Evolutionary conservation across 352 stramenopile species (phyloP), one percentile per base, ranked within the genome.

Genomic region (Phytophthora foliorum): DNA sequence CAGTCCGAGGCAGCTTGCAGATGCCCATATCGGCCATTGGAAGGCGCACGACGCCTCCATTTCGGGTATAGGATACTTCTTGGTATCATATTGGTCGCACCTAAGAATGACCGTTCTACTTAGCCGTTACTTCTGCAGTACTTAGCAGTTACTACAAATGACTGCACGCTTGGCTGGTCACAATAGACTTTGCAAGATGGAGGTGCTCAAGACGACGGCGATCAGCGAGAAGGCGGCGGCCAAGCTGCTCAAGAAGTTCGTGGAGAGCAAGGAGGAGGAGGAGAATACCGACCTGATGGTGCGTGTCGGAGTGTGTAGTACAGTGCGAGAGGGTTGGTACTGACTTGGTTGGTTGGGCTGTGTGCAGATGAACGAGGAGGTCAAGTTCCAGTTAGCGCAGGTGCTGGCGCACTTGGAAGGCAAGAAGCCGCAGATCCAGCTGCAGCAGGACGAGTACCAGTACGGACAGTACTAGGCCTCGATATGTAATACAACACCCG

Each of bases 211-310:
- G 57, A 82, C 77, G 45, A 89, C 78, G 62, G 46, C 68, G 59
- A 75, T 92, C 68, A 90, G 72, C 63, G 81, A 91, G 22, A 82
- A 89, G 73, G 68, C 69, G 14, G 86, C 86, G 25, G 76, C 86
- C 46, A 93, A 90, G 74, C 67, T 93, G 60, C 82, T 93, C 22
- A 88, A 89, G 74, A 90, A 91, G 69, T 92, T 93, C 57, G 77
- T 93, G 58, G 75, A 84, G 44, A 59, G 63, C 50, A 93, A 93
- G 66, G 69, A 89, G 55, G 64, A 76, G 31, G 84, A 90, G 42
- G 77, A 90, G 50, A 89, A 91, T 57, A 72, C 74, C 0, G 82
- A 93, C 42, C 63, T 92, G 36, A 84, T 92, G 84, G 86, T 93
- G 63, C 67, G 81, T 67, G 7, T 17, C 19, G 19, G 13, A n/a